Evolutionary conservation across 202 grass and related monocot genomes (phyloP).

Genomic region (Panicum virgatum): DNA sequence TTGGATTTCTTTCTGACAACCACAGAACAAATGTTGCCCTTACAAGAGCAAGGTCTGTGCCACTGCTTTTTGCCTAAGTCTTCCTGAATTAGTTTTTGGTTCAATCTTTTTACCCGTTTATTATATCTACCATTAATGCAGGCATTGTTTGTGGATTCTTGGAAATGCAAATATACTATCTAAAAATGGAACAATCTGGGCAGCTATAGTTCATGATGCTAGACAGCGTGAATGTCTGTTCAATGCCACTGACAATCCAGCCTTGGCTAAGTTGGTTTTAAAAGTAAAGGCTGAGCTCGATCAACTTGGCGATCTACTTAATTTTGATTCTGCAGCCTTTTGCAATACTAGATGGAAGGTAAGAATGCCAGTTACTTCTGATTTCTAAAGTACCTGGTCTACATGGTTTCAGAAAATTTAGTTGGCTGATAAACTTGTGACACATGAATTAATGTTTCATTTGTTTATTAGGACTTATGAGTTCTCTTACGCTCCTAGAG

Average conservation of each 20-base stretch:
- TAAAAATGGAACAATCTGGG: background rate
- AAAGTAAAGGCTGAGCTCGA: conserved; percentile 59
- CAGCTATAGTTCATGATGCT: background rate
- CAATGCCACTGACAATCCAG: background rate
- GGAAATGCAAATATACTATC: background rate
- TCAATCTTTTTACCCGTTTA: background rate
- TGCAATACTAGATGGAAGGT: conserved; percentile 72
- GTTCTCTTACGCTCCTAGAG: background rate
- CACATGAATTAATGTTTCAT: background rate
- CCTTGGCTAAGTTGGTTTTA: conserved; percentile 51
- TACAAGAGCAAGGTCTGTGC: background rate
- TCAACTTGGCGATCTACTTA: conserved; percentile 66
- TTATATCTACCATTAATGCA: background rate
- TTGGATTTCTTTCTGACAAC: background rate
- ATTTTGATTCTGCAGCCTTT: conserved; percentile 55
- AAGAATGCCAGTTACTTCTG: background rate
- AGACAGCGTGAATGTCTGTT: background rate
- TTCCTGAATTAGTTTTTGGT: background rate
- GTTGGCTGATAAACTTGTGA: background rate
- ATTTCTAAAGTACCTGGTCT: background rate
- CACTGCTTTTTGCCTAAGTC: background rate
- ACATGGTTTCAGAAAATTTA: background rate
- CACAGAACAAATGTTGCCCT: background rate
- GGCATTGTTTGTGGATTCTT: background rate
- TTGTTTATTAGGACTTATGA: background rate